phyloP scores from a whole-genome alignment of 805 yeast species.

The Cyberlindnera meyerae region DNA sequence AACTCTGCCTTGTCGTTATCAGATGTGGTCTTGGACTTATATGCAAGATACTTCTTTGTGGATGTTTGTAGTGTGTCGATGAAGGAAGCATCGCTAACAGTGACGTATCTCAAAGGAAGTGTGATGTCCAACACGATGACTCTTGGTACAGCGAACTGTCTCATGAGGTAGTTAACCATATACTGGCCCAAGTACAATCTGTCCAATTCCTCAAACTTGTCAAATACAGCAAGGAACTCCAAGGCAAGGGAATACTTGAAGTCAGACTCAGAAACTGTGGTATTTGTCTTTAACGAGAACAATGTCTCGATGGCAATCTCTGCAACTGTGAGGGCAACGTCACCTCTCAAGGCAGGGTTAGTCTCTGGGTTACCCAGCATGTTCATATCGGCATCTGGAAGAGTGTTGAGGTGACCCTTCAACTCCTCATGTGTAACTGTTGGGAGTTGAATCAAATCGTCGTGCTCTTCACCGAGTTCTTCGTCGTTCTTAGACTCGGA shows the following conservation, averaged over 20 bases:
- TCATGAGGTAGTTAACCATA: slow-evolving; percentile 49
- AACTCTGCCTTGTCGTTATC: slow-evolving; percentile 30
- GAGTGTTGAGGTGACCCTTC: slow-evolving; percentile 57
- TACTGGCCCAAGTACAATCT: slow-evolving; percentile 63
- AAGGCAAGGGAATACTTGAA: slow-evolving; percentile 37
- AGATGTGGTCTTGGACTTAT: slow-evolving; percentile 39
- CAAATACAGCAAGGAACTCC: slow-evolving; percentile 54
- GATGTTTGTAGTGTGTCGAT: slow-evolving; percentile 61
- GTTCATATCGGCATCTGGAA: slow-evolving; percentile 85
- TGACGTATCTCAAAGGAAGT: slow-evolving; percentile 57
- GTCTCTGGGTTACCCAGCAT: slow-evolving; percentile 83
- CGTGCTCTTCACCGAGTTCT: slow-evolving; percentile 24
- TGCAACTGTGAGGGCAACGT: slow-evolving; percentile 64
- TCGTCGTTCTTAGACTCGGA: slow-evolving; percentile 28
- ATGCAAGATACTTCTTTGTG: slow-evolving; percentile 66
- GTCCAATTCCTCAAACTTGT: slow-evolving; percentile 63
- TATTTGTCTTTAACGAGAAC: slow-evolving; percentile 14
- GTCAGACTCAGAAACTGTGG: slow-evolving; percentile 21
- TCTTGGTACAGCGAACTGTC: slow-evolving; percentile 37
- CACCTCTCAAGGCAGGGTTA: slow-evolving; percentile 74
- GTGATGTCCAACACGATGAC: slow-evolving; percentile 50
- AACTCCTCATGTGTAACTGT: slow-evolving; percentile 46
- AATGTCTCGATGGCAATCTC: slow-evolving; percentile 57
- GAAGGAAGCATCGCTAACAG: slow-evolving; percentile 37
- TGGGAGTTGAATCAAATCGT: slow-evolving; percentile 39